phyloP scores from a whole-genome alignment of 352 stramenopile species.

The Aphanomyces stellatus region DNA sequence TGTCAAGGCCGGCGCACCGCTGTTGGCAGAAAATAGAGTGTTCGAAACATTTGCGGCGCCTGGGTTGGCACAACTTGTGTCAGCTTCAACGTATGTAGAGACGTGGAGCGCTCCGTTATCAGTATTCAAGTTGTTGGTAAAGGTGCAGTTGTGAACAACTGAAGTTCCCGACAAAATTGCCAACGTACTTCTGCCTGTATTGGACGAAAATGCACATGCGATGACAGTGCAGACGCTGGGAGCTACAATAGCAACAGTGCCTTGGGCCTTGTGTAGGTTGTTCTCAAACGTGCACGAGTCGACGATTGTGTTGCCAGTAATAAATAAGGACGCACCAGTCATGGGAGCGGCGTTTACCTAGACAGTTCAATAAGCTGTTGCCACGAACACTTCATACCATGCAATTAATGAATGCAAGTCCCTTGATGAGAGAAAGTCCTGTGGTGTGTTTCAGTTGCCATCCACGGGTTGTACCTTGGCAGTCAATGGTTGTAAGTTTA shows the following conservation, averaged over 20 bases:
- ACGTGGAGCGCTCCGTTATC: not conserved
- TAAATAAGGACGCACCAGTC: not conserved
- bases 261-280: not conserved
- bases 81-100: not conserved
- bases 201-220: not conserved
- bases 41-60: not conserved
- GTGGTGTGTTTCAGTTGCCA: conserved; percentile 4
- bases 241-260: not conserved
- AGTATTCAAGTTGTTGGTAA: not conserved
- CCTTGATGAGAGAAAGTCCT: not conserved
- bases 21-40: not conserved
- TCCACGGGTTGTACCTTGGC: not conserved
- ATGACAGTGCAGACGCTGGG: not conserved
- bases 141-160: not conserved
- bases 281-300: conserved; percentile 3
- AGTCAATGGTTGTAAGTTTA: not conserved
- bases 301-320: not conserved
- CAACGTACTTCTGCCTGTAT: not conserved
- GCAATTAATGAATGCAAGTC: not conserved
- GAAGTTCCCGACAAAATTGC: conserved; percentile 1
- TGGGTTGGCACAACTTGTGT: not conserved
- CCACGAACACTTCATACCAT: not conserved
- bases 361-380: no score
- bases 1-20: no score
- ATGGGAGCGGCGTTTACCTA: not conserved